Percentiles rank a stretch among this genome's conserved stretches.
These are phyloP conservation scores for Raphanus raphanistrum DNA, from an alignment of 345 rosid genomes.

Conservation along the genomic window DNA sequence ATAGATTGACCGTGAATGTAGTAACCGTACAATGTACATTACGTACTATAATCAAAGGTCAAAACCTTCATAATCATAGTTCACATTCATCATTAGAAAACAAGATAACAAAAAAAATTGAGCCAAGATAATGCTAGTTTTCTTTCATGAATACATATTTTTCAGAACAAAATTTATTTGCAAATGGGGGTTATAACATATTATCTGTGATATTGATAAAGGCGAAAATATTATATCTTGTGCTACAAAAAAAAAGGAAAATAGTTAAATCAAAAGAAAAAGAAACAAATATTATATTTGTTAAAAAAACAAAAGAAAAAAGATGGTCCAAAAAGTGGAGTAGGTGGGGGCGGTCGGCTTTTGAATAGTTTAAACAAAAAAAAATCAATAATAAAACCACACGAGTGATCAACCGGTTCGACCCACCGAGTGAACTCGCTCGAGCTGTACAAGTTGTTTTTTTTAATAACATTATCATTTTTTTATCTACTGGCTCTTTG, in stretches of 20 bases:
- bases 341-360: conserved; percentile 39
- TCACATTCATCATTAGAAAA: neutral
- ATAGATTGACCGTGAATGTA: neutral
- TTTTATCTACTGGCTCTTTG: neutral
- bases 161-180: neutral
- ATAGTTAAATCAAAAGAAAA: neutral
- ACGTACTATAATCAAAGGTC: neutral
- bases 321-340: conserved; percentile 29
- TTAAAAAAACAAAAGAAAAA: neutral
- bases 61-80: neutral
- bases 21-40: neutral
- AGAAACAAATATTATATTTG: conserved; percentile 17
- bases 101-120: neutral
- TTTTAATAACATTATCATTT: neutral
- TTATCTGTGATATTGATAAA: neutral
- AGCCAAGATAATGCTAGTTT: neutral
- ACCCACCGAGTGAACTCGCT: conserved; percentile 36
- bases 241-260: neutral
- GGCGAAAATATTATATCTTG: neutral
- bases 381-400: conserved; percentile 16
- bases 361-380: conserved; percentile 24
- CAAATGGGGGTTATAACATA: neutral
- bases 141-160: neutral
- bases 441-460: conserved; percentile 28
- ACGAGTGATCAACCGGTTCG: conserved; percentile 37